Evolutionary conservation across 495 filamentous ascomycete genomes (phyloP).

Genomic region (Penicillium goetzii): DNA sequence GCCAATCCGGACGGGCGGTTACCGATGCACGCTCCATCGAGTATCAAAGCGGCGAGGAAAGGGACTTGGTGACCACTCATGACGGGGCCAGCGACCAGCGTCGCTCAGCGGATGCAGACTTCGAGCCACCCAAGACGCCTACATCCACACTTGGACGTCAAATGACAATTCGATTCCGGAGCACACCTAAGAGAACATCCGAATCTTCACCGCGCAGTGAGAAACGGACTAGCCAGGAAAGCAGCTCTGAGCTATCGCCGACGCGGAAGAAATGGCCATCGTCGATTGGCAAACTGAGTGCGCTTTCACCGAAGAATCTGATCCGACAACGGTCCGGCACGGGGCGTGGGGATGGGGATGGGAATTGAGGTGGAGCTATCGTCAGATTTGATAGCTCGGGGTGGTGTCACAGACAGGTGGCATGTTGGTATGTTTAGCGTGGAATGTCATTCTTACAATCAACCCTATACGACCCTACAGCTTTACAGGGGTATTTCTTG

Average conservation of each 20-base stretch:
- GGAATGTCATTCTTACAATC: background rate
- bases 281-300: conserved; percentile 25
- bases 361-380: conserved; percentile 62
- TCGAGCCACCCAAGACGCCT: conserved; percentile 22
- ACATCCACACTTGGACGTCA: conserved; percentile 23
- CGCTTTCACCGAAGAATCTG: conserved; percentile 27
- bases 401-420: background rate
- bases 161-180: conserved; percentile 25
- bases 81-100: conserved; percentile 24
- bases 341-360: conserved; percentile 69
- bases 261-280: conserved; percentile 34
- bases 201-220: conserved; percentile 28
- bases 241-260: conserved; percentile 19
- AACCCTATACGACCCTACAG: too few relatives aligned
- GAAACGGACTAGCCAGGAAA: conserved; percentile 26
- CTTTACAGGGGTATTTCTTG: background rate
- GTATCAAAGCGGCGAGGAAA: conserved; percentile 24
- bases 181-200: conserved; percentile 15
- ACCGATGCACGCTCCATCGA: conserved; percentile 23
- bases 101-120: conserved; percentile 15
- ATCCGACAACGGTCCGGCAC: conserved; percentile 61
- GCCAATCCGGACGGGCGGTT: conserved; percentile 16
- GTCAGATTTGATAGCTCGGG: conserved; percentile 10
- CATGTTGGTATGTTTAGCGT: background rate
- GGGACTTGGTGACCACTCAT: conserved; percentile 13